Base-by-base conservation (phyloP, 2,329 filamentous ascomycete species). In the Colletotrichum tabaci region DNA sequence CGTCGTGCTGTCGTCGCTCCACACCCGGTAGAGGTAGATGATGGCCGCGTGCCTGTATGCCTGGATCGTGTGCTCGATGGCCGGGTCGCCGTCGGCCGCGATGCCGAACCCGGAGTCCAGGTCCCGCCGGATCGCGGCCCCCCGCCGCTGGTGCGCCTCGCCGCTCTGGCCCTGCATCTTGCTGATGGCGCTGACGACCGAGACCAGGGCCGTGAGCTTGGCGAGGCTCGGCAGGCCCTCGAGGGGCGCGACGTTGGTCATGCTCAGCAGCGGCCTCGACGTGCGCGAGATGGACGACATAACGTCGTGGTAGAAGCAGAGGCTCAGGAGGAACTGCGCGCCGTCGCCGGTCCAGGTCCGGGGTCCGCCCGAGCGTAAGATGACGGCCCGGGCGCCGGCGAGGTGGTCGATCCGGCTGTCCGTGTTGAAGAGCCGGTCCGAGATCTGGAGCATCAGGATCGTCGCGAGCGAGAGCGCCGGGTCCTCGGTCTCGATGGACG, bases 271-370 rank as follows among this genome's bases (percentile, higher is more conserved):
- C 0, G 78, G 79, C 16, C 71, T 74, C 1, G 75, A 71, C 2
- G 75, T 74, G 18, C 76, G 71, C 2, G 79, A 78, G 23, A 80
- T 75, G 2, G 79, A 80, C 3, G 76, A 76, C 26, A 79, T 67
- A 10, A 79, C 74, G 62, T 80, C 79, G 64, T 80, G 77, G 52
- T 80, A 79, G 49, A 74, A 77, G 66, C 77, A 80, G 3, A 80
- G 49, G 60, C 76, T 76, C 4, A 79, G 74, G 4, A 80, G 76
- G 66, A 80, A 80, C 18, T 58, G 67, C 0, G 76, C 77, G 12
- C 72, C 70, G 6, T 76, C 75, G 49, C 72, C 75, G n/a, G 74
- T 74, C 74, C 75, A 76, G 46, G 55, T 56, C 0, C 66, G 53
- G 0, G 67, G 71, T 0, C 74, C 73, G 40, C 74, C 75, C 2